Evolutionary conservation across 164 flowering plant genomes (phyloP), one percentile per base, ranked within the genome.

Genomic region (Litsea cubeba): DNA sequence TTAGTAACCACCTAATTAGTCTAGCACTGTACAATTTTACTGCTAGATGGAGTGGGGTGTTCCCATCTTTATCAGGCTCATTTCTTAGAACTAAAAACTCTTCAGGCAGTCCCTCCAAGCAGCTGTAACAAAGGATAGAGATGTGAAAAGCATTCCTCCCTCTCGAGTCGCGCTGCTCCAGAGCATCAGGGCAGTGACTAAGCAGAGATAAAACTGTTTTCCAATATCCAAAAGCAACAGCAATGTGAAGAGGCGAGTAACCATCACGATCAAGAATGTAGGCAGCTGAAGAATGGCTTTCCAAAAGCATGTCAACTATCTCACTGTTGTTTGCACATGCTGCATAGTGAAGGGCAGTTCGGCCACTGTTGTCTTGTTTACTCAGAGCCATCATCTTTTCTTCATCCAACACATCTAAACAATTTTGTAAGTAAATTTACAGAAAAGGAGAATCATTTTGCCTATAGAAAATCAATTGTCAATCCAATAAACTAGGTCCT

Each of bases 301-400:
- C 20, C 28, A 71, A 14, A 18, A 71, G 17, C 50, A 12, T 10
- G 32, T 26, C 50, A 46, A 60, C 73, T 58, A 58, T 71, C 14
- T 26, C 30, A 7, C 14, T 18, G 3, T 71, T 20, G 65, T 62
- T 65, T 17, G 20, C 49, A 17, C 50, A 60, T 58, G 73, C 63
- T 28, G 73, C 73, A 14, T 58, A 32, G 65, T 71, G 73, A 71
- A 71, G 73, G 40, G 65, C 73, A 18, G 73, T 58, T 60, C 73
- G 63, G 25, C 64, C 46, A 12, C 15, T 18, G 4, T n/a, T 60
- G 65, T 71, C 73, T 30, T 12, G 26, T 11, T 17, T 26, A 11
- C 50, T 57, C 25, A 60, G 35, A 17, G 58, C 30, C 2, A 57
- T 15, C 2, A 3, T 12, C 25, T 32, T 18, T 58, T 57, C 64